Conservation (phyloP, 257 asterid species). For the Handroanthus guayacan region DNA sequence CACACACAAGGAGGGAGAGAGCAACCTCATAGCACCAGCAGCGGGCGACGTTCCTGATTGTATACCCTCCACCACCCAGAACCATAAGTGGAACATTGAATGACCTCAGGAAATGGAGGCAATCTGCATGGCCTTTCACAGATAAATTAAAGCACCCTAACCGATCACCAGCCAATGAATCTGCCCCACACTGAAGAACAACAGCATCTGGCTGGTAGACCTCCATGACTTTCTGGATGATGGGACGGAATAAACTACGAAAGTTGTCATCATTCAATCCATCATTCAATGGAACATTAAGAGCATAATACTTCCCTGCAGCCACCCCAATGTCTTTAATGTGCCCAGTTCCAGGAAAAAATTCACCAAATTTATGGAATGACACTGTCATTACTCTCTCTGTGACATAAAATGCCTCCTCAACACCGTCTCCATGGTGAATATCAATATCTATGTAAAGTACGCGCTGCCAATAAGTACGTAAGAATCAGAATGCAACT, state of each 20-base stretch:
- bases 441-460: conserved; percentile 59
- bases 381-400: conserved; percentile 62
- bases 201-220: conserved; percentile 57
- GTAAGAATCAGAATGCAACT: conserved; percentile 36
- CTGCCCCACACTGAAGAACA: conserved; percentile 63
- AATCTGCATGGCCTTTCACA: conserved; percentile 61
- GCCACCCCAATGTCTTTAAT: conserved; percentile 46
- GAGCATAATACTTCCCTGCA: conserved; percentile 55
- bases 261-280: conserved; percentile 53
- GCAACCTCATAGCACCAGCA: conserved; percentile 65
- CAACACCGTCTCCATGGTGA: conserved; percentile 65
- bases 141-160: conserved; percentile 57
- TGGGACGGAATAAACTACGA: conserved; percentile 51
- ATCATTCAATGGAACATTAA: conserved; percentile 57
- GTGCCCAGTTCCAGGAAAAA: conserved; percentile 58
- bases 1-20: conserved; percentile 23
- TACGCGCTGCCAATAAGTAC: conserved; percentile 50
- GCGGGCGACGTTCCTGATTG: conserved; percentile 57
- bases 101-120: conserved; percentile 53
- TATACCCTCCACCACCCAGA: conserved; percentile 61
- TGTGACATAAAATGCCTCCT: conserved; percentile 56
- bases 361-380: conserved; percentile 56
- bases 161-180: conserved; percentile 56
- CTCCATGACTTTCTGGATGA: conserved; percentile 54
- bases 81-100: conserved; percentile 57